Conservation (phyloP, 1,284 basidiomycete species). For the Fomitopsis betulina region DNA sequence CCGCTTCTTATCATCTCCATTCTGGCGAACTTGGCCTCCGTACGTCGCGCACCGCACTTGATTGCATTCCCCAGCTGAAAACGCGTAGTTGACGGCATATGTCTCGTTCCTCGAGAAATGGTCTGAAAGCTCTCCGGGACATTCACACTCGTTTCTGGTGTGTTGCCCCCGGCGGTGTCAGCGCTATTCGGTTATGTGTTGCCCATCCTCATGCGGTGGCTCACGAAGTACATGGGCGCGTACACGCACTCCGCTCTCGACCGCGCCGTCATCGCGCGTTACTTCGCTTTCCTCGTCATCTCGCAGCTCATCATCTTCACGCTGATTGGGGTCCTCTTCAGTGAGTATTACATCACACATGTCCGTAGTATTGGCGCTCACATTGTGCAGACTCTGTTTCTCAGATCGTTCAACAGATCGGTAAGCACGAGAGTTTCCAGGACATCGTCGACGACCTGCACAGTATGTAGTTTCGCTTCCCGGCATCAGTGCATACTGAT, state of each 20-base stretch:
- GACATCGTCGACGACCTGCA: constrained; percentile 66
- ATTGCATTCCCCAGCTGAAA: background rate
- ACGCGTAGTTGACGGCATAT: constrained; percentile 52
- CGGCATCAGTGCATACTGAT: constrained; percentile 4
- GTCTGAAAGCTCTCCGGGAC: constrained; percentile 54
- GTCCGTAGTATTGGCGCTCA: background rate
- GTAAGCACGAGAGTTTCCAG: constrained; percentile 58
- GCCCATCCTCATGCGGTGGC: constrained; percentile 82
- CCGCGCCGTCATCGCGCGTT: constrained; percentile 84
- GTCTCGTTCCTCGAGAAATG: constrained; percentile 71
- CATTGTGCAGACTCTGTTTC: constrained; percentile 50
- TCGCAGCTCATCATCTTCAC: constrained; percentile 91
- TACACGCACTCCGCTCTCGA: constrained; percentile 79
- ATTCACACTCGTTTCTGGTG: constrained; percentile 81
- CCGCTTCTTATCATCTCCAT: constrained; percentile 80
- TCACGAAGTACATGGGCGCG: constrained; percentile 80
- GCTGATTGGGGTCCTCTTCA: constrained; percentile 83
- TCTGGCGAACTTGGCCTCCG: constrained; percentile 73
- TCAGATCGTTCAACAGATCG: constrained; percentile 65
- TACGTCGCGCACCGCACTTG: constrained; percentile 33
- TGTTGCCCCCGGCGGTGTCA: constrained; percentile 84
- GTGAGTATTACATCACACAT: constrained; percentile 38
- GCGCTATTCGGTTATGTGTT: constrained; percentile 86
- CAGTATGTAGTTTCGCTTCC: constrained; percentile 38
- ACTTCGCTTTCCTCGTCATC: constrained; percentile 89